Evolutionary conservation across 441 rosid genomes (phyloP), one percentile per base, ranked within the genome.

Genomic region (Populus trichocarpa): DNA sequence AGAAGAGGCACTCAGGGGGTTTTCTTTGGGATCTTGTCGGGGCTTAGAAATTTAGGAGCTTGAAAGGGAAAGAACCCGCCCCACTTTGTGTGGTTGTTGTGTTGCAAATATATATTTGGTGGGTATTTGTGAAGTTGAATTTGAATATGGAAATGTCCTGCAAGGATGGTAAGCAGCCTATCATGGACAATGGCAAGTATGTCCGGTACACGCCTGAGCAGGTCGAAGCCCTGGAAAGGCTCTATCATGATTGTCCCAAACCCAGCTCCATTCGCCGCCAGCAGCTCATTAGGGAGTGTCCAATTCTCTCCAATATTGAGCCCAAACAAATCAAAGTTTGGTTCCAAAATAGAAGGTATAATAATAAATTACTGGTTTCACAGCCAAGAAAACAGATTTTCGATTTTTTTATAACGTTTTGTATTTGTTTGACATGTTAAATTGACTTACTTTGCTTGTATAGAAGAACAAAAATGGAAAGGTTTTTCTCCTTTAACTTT

Each of bases 321-420:
- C 98, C 97, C 9, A 96, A 94, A 82, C 99, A 96, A 86, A 94
- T 96, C 87, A 96, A 96, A 90, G 99, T 96, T 53, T 96, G 98
- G 99, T 96, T 96, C 87, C 99, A 96, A 72, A 96, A 96, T 85
- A 85, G 99, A 85, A 96, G 99, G 99, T 96, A 84, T 75, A 53
- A 12, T 13, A 23, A 72, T 14, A 12, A 6, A 3, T 2, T 13
- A 42, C 66, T 35, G 25, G 26, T 42, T 67, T 69, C 28, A 33
- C 50, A 46, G 22, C 53, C 20, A 23, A 57, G 20, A 38, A 69
- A 65, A 70, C 77, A 57, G 33, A n/a, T 82, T 38, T 53, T 78
- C 74, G 26, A 25, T 22, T 61, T 28, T 57, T 72, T n/a, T 22
- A 11, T 35, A 14, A 4, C 1, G 23, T 36, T 28, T 74, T 33